Evolutionary conservation across 805 yeast species (phyloP).

Genomic region (Starmera dryadoides): DNA sequence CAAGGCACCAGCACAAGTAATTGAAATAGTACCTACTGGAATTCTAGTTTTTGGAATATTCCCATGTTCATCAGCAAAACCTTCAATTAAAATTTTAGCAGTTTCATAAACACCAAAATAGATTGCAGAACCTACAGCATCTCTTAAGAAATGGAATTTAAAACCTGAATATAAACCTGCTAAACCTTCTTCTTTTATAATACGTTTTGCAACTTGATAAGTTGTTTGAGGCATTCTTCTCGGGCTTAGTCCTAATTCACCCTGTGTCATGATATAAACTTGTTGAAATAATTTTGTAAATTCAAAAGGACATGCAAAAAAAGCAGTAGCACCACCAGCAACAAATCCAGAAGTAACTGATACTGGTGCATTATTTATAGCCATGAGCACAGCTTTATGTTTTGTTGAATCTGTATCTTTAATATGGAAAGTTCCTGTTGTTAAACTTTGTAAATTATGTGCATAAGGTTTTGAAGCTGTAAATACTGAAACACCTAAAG

Average conservation of each 20-base stretch:
- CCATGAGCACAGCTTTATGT: slow-evolving; percentile 8
- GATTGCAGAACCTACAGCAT: slow-evolving; percentile 61
- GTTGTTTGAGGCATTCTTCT: slow-evolving; percentile 28
- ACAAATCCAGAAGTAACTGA: slow-evolving; percentile 50
- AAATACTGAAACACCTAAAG: slow-evolving; percentile 59
- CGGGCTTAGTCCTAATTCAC: slow-evolving; percentile 22
- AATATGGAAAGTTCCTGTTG: slow-evolving; percentile 10
- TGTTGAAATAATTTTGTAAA: slow-evolving; percentile 78
- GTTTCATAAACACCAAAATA: slow-evolving; percentile 76
- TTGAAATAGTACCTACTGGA: slow-evolving; percentile 32
- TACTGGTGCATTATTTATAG: slow-evolving; percentile 35
- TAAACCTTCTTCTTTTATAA: slow-evolving; percentile 53
- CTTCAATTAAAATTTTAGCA: slow-evolving; percentile 42
- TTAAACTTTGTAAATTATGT: slow-evolving; percentile 12
- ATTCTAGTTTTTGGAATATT: slow-evolving; percentile 23
- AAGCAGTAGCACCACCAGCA: slow-evolving; percentile 58
- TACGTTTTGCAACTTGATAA: slow-evolving; percentile 40
- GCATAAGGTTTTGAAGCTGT: slow-evolving; percentile 43
- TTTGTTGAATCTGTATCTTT: slow-evolving; percentile 5
- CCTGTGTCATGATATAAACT: slow-evolving; percentile 38
- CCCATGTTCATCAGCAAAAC: slow-evolving; percentile 18
- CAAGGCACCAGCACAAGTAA: slow-evolving; percentile 69
- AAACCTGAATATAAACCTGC: slow-evolving; percentile 68
- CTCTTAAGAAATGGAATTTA: slow-evolving; percentile 60
- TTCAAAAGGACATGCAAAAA: slow-evolving; percentile 79